Evolutionary conservation across 2,329 filamentous ascomycete genomes (phyloP), one percentile per base, ranked within the genome.

Genomic region (Bipolaris victoriae): DNA sequence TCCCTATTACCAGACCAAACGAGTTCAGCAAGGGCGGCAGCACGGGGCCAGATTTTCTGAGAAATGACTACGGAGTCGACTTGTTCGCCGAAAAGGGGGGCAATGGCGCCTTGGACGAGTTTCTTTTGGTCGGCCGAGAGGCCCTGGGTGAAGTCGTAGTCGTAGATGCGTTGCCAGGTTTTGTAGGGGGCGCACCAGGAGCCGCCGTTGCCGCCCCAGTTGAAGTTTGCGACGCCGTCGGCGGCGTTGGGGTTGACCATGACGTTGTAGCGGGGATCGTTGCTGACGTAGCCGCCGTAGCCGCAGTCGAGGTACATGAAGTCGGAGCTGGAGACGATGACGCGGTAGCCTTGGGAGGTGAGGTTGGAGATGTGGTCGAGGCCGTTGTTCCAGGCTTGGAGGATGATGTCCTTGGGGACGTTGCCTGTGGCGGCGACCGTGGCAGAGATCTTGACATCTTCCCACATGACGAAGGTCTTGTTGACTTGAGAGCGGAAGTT

Each of bases 131-230:
- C 61, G 0, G 72, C 73, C 1, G 81, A 82, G 7, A 85, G 77
- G 61, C 80, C 80, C 44, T 70, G 60, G 0, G 82, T 82, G 67
- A 85, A 85, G 73, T 86, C 83, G 68, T 81, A 85, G 76, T 84
- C 77, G 73, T 86, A 86, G 72, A 86, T 84, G 47, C 83, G 82
- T 69, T 85, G 83, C 83, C 83, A 86, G 18, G 82, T 84, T 70
- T 86, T 86, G 77, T 85, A 86, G 0, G 83, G 83, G 0, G 79
- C 80, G 65, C 83, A 86, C 83, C 83, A 86, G n/a, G 80, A 83
- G 16, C 83, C 83, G 37, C 83, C 83, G 20, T 53, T 61, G 43
- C 79, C 83, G n/a, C 76, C 77, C 67, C 81, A 86, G 77, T 86
- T 85, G 79, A 84, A 85, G 65, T 76, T 83, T 3, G 78, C 69